Percentiles rank a stretch among this genome's conserved stretches.
Evolutionary conservation across 257 asterid species (phyloP).

Genomic region (Petrea volubilis): DNA sequence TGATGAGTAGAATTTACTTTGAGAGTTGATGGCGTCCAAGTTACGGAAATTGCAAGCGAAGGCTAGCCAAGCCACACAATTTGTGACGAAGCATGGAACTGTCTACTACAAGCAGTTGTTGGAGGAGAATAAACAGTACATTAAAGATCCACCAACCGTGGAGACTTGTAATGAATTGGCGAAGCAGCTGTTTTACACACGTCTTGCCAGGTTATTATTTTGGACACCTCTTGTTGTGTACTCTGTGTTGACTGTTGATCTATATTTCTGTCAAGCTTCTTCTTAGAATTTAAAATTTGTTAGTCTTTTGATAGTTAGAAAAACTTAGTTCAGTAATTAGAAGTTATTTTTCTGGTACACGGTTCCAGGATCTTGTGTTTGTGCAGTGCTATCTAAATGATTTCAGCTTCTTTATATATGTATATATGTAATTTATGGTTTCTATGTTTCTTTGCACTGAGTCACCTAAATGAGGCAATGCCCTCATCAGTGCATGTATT

Average conservation of each 20-base stretch:
- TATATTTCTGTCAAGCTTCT: not conserved
- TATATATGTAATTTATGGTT: not conserved
- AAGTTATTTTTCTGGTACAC: not conserved
- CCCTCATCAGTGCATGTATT: not conserved
- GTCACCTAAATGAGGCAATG: not conserved
- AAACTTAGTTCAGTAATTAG: not conserved
- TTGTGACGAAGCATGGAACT: constrained; percentile 51
- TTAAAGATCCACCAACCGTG: constrained; percentile 64
- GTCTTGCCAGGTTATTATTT: constrained; percentile 63
- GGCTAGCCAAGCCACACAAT: constrained; percentile 57
- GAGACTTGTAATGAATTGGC: constrained; percentile 60
- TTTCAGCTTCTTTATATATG: too few relatives aligned
- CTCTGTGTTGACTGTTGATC: not conserved
- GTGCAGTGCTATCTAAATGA: not conserved
- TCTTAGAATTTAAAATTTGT: not conserved
- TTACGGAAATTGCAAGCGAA: constrained; percentile 57
- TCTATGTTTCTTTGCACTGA: not conserved
- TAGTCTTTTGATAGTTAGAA: not conserved
- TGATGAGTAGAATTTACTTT: constrained; percentile 26
- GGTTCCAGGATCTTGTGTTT: not conserved
- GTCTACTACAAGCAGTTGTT: constrained; percentile 60
- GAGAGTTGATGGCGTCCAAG: constrained; percentile 51
- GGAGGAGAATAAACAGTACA: constrained; percentile 66
- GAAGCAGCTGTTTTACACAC: constrained; percentile 65
- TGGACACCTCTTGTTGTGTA: not conserved